Percentiles rank a stretch among this genome's conserved stretches.
phyloP scores from a whole-genome alignment of 106 monocot genomes.

The Platanthera guangdongensis region DNA sequence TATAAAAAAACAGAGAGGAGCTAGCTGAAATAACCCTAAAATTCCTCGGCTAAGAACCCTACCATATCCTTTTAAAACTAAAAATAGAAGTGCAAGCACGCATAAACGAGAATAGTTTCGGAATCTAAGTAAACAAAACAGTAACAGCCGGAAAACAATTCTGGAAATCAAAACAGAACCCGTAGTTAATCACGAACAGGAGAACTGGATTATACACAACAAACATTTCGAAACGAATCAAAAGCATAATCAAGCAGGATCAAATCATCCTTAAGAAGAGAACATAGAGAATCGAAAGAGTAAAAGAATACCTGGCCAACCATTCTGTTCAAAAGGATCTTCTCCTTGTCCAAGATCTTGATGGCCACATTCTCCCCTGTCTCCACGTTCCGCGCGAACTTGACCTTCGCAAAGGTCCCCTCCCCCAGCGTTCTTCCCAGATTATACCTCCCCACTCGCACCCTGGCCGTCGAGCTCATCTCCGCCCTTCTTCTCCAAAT shows the following conservation, averaged over 20 bases:
- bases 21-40: no score
- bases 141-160: no score
- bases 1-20: no score
- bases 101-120: no score
- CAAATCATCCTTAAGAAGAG: not conserved
- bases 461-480: slow-evolving; percentile 15
- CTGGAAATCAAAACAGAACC: no score
- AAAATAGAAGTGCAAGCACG: no score
- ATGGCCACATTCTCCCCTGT: slow-evolving; percentile 76
- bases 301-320: slow-evolving; percentile 46
- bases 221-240: no score
- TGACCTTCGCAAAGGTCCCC: slow-evolving; percentile 90
- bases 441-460: slow-evolving; percentile 81
- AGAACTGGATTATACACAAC: no score
- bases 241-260: not conserved
- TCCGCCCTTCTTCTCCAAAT: slow-evolving; percentile 15
- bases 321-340: slow-evolving; percentile 74
- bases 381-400: slow-evolving; percentile 68
- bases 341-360: slow-evolving; percentile 90
- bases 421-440: slow-evolving; percentile 86
- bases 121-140: no score
- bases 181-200: no score
- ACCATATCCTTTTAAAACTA: no score
- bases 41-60: no score
- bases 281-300: not conserved